Conservation (phyloP, 257 asterid species). For the Galeopsis tetrahit region DNA sequence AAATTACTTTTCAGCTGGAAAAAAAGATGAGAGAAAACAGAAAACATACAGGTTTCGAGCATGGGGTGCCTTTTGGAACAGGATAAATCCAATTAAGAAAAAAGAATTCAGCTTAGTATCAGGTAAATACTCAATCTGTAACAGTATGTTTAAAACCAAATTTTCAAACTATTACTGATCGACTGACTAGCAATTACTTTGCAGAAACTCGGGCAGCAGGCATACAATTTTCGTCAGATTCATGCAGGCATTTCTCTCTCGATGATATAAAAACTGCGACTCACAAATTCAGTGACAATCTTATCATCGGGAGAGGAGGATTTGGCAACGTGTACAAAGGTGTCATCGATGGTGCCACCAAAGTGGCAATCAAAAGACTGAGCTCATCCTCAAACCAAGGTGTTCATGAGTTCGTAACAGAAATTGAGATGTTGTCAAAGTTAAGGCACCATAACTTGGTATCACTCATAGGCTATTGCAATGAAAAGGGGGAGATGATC, state of each 20-base stretch:
- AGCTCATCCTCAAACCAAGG: neutral
- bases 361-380: conserved; percentile 25
- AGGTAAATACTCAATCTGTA: neutral
- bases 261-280: conserved; percentile 57
- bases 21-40: neutral
- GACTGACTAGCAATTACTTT: neutral
- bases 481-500: conserved; percentile 10
- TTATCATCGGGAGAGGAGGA: conserved; percentile 19
- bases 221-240: conserved; percentile 26
- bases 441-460: conserved; percentile 31
- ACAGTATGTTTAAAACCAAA: neutral
- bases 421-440: conserved; percentile 14
- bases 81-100: neutral
- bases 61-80: conserved; percentile 31
- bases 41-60: neutral
- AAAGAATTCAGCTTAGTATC: neutral
- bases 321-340: conserved; percentile 32
- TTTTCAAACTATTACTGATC: neutral
- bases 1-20: conserved; percentile 15
- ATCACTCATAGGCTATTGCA: conserved; percentile 21
- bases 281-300: conserved; percentile 40
- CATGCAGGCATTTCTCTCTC: conserved; percentile 46
- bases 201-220: neutral
- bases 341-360: conserved; percentile 15
- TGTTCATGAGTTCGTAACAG: neutral